Conservation (phyloP, 345 rosid genomes). For the Salix purpurea region DNA sequence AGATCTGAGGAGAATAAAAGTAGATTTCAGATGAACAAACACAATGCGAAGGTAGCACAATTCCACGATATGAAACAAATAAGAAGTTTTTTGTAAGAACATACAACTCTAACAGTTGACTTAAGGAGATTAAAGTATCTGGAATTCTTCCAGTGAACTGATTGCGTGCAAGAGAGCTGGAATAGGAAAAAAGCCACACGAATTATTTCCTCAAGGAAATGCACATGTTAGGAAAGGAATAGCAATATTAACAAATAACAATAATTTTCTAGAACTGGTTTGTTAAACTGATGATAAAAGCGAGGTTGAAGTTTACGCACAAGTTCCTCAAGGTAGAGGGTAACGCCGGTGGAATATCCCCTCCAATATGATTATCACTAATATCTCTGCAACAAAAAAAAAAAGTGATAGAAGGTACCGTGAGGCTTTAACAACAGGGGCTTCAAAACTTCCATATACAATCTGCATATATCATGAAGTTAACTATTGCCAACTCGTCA, state of each 20-base stretch:
- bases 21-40: conserved; percentile 7
- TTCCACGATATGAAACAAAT: neutral
- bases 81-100: conserved; percentile 20
- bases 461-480: neutral
- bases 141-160: conserved; percentile 64
- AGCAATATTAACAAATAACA: neutral
- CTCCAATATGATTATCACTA: conserved; percentile 77
- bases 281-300: neutral
- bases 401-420: conserved; percentile 8
- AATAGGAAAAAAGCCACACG: conserved; percentile 4
- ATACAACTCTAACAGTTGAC: conserved; percentile 53
- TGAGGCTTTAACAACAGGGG: conserved; percentile 1
- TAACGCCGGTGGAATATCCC: conserved; percentile 64
- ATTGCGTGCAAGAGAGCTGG: conserved; percentile 59
- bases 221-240: neutral
- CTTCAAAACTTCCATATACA: neutral
- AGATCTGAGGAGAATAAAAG: conserved; percentile 41
- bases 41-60: neutral
- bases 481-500: neutral
- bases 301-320: conserved; percentile 35
- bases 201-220: neutral
- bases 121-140: conserved; percentile 31
- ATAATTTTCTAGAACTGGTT: neutral
- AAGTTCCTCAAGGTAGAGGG: conserved; percentile 62
- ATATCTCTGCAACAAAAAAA: conserved; percentile 58